Evolutionary conservation across 139 green algal species (phyloP), one percentile per base, ranked within the genome.

Genomic region (Trebouxia sp.): DNA sequence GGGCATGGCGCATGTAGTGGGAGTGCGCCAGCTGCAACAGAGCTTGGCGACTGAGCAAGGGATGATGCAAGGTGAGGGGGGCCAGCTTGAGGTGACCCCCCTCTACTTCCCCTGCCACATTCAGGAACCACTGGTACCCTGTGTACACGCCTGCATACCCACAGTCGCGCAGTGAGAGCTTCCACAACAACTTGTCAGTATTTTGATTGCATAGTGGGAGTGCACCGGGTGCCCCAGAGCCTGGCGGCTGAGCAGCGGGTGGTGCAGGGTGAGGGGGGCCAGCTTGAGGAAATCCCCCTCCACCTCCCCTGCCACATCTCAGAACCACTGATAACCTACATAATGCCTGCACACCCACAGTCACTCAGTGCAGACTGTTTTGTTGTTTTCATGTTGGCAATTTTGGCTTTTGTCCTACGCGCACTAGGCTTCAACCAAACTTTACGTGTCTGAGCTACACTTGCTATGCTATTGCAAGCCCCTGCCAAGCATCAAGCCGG

Each of bases 231-330:
- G 88, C 35, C 50, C 70, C 55, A 97, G 84, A 1, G 89, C 86
- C 5, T 87, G 82, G 1, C 56, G 32, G 35, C 85, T 81, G 79
- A 97, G 84, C 75, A 96, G 83, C 20, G 90, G 81, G 74, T 94
- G 88, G 48, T 80, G 79, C 62, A 92, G 70, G 15, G 84, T 22
- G 51, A 95, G 87, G 14, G 78, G 48, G 3, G 80, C 78, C 62
- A 97, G 86, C n/a, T 65, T 69, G 10, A 97, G 37, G 80, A 85
- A 91, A 0, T 88, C 92, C n/a, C 93, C 89, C 84, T 97, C 93
- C 38, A 95, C 76, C 42, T 96, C 91, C 0, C 83, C 88, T 10
- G 86, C 87, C 24, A 96, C 79, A 3, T 86, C 87, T 30, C 95
- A 80, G 51, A 93, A 38, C 48, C 89, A 81, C 39, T 90, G 87